Percentiles rank a stretch among this genome's conserved stretches.
phyloP scores from a whole-genome alignment of 1,284 basidiomycete genomes.

The Fomitopsis schrenkii region DNA sequence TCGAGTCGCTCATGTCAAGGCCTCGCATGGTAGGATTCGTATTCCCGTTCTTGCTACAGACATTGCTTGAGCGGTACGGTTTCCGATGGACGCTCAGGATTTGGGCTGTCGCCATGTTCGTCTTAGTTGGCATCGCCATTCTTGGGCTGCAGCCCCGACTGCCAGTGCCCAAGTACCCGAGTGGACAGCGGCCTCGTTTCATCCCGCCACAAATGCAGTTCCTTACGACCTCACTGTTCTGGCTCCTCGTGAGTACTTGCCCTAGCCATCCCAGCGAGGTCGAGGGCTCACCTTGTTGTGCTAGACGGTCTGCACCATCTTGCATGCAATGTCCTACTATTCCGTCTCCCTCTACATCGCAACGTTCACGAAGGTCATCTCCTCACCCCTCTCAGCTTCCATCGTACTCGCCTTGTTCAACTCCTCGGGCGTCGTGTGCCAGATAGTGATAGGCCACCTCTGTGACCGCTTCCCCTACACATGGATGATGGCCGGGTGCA shows the following conservation, averaged over 20 bases:
- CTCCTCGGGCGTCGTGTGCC: slow-evolving; percentile 22
- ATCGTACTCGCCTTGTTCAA: slow-evolving; percentile 26
- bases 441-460: slow-evolving; percentile 22
- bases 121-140: slow-evolving; percentile 19
- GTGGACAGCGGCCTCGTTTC: slow-evolving; percentile 17
- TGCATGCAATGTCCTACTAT: neutral
- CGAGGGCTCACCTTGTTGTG: neutral
- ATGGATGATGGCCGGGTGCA: slow-evolving; percentile 24
- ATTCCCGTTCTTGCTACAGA: slow-evolving; percentile 24
- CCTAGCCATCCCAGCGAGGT: no score
- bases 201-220: slow-evolving; percentile 23
- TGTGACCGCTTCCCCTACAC: slow-evolving; percentile 24
- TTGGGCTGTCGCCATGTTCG: slow-evolving; percentile 19
- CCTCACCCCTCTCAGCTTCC: slow-evolving; percentile 23
- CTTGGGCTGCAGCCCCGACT: slow-evolving; percentile 21
- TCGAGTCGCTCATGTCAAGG: no score
- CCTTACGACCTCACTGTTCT: slow-evolving; percentile 22
- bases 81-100: slow-evolving; percentile 25
- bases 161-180: slow-evolving; percentile 16
- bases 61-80: slow-evolving; percentile 20
- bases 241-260: slow-evolving; percentile 15
- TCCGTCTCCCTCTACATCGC: slow-evolving; percentile 27
- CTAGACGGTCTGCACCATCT: neutral
- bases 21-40: slow-evolving; percentile 15
- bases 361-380: slow-evolving; percentile 21